Base-by-base conservation (phyloP, 2,329 filamentous ascomycete genomes). In the Ophiocordyceps australis region DNA sequence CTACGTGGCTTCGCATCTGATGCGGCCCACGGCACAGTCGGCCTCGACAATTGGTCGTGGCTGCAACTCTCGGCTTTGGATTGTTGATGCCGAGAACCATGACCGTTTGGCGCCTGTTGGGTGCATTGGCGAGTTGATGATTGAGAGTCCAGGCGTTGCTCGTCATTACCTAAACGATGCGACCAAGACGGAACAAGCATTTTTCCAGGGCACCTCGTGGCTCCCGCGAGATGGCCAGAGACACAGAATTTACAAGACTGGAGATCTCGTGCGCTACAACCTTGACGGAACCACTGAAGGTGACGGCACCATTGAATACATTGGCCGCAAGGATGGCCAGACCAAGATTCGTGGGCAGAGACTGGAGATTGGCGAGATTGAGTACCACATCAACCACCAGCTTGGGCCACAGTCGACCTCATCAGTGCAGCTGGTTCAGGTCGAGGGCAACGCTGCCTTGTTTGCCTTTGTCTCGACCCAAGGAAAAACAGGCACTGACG, bases 131-230 rank as follows among this genome's bases (percentile, higher is more conserved):
- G 49, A 52, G 28, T 28, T 52, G 10, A 28, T 46, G 4, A 35
- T 56, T 15, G 45, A 46, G 23, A 53, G 54, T 1, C 55, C 57
- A 4, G 47, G 50, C 5, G 41, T 67, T n/a, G 59, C 53, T 11
- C 41, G 52, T 19, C 58, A 57, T n/a, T 66, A 67, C 30, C 40
- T 62, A 12, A 53, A 58, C 24, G 50, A 46, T 17, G 3, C 38
- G 14, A 28, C 30, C 3, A 18, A 17, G 7, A 47, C 55, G 47
- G 26, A 40, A 29, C 5, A 26, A 2, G 34, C 37, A 1, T 45
- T 45, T 10, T 33, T 47, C 7, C 14, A 22, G 3, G 14, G 24
- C 7, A 13, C 30, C 8, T 14, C 23, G 25, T 17, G 17, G 26
- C 11, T 27, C 26, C 17, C 17, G 17, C 7, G 7, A 7, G 32